Conservation (phyloP, 805 yeast species). For the Candida ponderosae region DNA sequence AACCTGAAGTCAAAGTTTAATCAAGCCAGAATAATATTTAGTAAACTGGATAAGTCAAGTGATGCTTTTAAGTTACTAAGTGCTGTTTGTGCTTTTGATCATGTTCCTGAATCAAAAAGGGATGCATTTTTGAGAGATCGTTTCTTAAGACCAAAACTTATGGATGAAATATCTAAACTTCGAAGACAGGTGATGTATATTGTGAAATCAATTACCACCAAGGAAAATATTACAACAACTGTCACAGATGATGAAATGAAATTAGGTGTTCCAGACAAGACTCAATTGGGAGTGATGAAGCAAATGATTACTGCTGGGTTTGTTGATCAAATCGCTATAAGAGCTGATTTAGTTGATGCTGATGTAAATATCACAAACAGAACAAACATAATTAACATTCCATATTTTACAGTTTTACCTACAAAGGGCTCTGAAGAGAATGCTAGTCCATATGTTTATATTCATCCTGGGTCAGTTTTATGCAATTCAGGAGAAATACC, state of each 20-base stretch:
- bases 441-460: slow-evolving; percentile 53
- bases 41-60: slow-evolving; percentile 61
- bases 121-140: slow-evolving; percentile 45
- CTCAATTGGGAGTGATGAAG: slow-evolving; percentile 70
- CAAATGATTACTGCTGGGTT: slow-evolving; percentile 93
- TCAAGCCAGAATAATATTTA: slow-evolving; percentile 52
- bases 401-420: slow-evolving; percentile 51
- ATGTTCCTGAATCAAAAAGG: slow-evolving; percentile 43
- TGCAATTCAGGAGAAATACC: slow-evolving; percentile 58
- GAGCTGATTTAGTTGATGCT: slow-evolving; percentile 67
- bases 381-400: slow-evolving; percentile 49
- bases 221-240: slow-evolving; percentile 48
- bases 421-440: slow-evolving; percentile 25
- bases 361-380: slow-evolving; percentile 56
- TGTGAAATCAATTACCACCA: slow-evolving; percentile 56
- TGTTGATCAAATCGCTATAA: slow-evolving; percentile 80
- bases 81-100: slow-evolving; percentile 85
- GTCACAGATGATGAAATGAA: slow-evolving; percentile 36
- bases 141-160: slow-evolving; percentile 67
- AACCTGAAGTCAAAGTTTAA: slow-evolving; percentile 42
- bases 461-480: slow-evolving; percentile 74
- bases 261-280: slow-evolving; percentile 57
- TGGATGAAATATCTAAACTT: slow-evolving; percentile 80
- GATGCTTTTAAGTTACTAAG: slow-evolving; percentile 72
- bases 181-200: slow-evolving; percentile 74